phyloP scores from a whole-genome alignment of 176 grass and related monocot species.

The Paspalum notatum region DNA sequence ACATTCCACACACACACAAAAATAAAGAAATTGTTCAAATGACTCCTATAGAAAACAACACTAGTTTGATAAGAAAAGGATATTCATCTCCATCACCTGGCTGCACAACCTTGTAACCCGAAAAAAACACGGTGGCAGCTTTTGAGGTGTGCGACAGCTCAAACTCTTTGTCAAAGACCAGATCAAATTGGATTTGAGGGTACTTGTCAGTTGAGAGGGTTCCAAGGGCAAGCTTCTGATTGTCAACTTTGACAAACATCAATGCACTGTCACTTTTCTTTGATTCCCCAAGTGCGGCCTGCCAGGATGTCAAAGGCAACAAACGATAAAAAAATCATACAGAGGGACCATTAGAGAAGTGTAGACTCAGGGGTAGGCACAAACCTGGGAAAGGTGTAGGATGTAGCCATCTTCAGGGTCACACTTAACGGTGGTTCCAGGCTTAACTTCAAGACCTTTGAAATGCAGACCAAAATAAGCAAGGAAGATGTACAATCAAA shows the following conservation, averaged over 20 bases:
- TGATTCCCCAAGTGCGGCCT: slow-evolving; percentile 69
- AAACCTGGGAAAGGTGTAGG: slow-evolving; percentile 87
- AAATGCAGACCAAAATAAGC: not conserved
- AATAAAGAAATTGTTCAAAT: not conserved
- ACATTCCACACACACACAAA: not conserved
- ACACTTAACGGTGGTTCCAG: slow-evolving; percentile 61
- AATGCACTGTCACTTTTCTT: slow-evolving; percentile 68
- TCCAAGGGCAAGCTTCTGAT: slow-evolving; percentile 72
- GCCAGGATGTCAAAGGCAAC: not conserved
- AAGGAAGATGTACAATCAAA: not conserved
- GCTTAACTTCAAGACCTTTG: slow-evolving; percentile 83
- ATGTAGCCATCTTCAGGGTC: slow-evolving; percentile 63
- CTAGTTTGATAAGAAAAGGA: slow-evolving; percentile 45
- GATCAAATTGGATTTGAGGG: slow-evolving; percentile 75
- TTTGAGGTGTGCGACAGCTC: slow-evolving; percentile 89
- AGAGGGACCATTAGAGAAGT: not conserved
- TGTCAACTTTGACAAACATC: slow-evolving; percentile 59
- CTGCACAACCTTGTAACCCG: slow-evolving; percentile 72
- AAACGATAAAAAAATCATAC: not conserved
- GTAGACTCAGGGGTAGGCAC: no score
- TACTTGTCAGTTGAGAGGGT: slow-evolving; percentile 61
- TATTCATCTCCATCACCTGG: slow-evolving; percentile 51
- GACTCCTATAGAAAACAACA: not conserved
- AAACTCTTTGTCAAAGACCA: slow-evolving; percentile 91
- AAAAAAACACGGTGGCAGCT: slow-evolving; percentile 65